Evolutionary conservation across 2,329 filamentous ascomycete species (phyloP), one percentile per base, ranked within the genome.

Genomic region (Fusarium avenaceum): DNA sequence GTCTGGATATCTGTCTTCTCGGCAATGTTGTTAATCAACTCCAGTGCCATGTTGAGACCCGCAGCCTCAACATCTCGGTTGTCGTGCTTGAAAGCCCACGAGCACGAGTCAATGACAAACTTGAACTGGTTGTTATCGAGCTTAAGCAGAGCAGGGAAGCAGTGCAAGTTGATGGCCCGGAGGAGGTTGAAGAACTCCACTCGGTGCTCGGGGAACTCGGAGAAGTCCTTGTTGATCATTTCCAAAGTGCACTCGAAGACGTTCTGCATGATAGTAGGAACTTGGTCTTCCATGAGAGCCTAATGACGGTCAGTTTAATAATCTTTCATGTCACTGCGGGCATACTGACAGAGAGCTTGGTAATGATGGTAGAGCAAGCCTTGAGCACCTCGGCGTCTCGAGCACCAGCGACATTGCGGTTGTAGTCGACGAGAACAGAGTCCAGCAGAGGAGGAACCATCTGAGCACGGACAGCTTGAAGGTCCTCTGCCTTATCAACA

Each of bases 181-280:
- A 99, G 86, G 24, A 99, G 88, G 80, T 97, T 97, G 87, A 99
- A 99, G 81, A 99, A 99, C 80, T 98, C 95, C n/a, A 99, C 96
- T 59, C 96, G 92, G 78, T 99, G 96, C 79, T 99, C 96, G 0
- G 96, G 96, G 79, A 97, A 99, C 78, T 99, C 96, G 46, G 96
- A 97, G 81, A 99, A 99, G 80, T 99, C 96, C 83, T 99, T 99
- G 88, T 98, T 99, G 83, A 99, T 99, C 96, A 99, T 99, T 75
- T 97, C 94, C 57, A 99, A 85, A 4, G 96, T 99, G 84, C 95
- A 98, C 80, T 98, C 95, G 75, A 99, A 99, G 26, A 99, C 93
- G 72, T 95, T 96, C 80, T 98, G 94, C 92, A 99, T 97, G 76
- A 99, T 98, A 48, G 91, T 91, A 11, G 96, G 94, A 43, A 99